Conservation (phyloP, 2,329 filamentous ascomycete genomes). For the Shiraia bambusicola region DNA sequence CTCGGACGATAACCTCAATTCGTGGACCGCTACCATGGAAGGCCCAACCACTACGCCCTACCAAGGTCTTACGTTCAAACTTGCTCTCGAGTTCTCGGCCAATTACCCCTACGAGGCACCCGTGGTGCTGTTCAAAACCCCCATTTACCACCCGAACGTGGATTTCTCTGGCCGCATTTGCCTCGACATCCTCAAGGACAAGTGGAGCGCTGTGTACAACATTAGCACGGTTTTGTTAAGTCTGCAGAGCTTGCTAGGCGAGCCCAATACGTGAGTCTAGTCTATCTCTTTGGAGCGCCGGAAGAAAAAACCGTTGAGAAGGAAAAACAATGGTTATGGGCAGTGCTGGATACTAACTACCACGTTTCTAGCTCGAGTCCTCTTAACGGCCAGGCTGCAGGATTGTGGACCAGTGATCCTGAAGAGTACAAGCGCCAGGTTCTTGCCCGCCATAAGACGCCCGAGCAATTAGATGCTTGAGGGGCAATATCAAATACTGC, state of each 20-base stretch:
- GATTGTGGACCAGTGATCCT: constrained; percentile 88
- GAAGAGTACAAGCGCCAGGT: constrained; percentile 81
- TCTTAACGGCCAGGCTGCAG: constrained; percentile 92
- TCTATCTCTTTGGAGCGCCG: too few species aligned
- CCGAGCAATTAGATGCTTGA: constrained; percentile 45
- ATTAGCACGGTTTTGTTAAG: constrained; percentile 91
- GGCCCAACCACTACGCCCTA: constrained; percentile 93
- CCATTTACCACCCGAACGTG: constrained; percentile 98
- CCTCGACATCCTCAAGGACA: constrained; percentile 96
- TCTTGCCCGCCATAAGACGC: constrained; percentile 60
- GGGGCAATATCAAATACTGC: not conserved
- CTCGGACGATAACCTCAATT: constrained; percentile 78
- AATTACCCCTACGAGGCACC: constrained; percentile 94
- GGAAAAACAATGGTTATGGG: too few species aligned
- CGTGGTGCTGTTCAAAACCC: constrained; percentile 93
- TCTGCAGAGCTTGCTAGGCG: constrained; percentile 89
- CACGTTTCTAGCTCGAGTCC: constrained; percentile 71
- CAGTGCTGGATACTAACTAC: constrained; percentile 3
- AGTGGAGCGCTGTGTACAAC: constrained; percentile 98
- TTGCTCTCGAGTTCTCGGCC: constrained; percentile 83
- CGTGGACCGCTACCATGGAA: constrained; percentile 91
- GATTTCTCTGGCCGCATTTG: constrained; percentile 97
- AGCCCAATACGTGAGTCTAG: constrained; percentile 97
- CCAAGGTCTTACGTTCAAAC: constrained; percentile 82
- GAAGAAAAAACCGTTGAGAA: too few species aligned